These are phyloP conservation scores for Collybiopsis confluens DNA, from an alignment of 768 basidiomycete genomes.

Conservation along the genomic window DNA sequence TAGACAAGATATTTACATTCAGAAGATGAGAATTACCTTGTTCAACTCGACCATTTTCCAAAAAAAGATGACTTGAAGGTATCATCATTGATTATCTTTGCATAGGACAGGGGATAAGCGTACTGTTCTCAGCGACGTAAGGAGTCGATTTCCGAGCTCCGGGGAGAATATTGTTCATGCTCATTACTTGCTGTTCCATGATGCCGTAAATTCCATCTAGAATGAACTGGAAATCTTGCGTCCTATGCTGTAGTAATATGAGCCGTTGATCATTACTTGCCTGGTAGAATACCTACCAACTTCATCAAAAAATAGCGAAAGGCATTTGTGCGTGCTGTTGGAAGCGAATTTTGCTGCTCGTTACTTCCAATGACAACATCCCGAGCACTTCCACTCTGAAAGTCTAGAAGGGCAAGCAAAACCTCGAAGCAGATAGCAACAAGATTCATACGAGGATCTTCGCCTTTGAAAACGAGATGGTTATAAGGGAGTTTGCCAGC, in stretches of 20 bases:
- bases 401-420: conserved; percentile 72
- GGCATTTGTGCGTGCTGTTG: conserved; percentile 72
- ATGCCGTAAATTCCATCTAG: conserved; percentile 65
- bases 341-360: conserved; percentile 40
- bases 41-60: conserved; percentile 95
- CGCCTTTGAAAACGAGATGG: conserved; percentile 86
- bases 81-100: neutral
- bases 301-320: conserved; percentile 93
- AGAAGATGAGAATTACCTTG: conserved; percentile 50
- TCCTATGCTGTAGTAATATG: conserved; percentile 62
- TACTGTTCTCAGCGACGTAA: conserved; percentile 79
- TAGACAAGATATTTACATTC: neutral
- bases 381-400: conserved; percentile 71
- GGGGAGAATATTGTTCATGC: conserved; percentile 71
- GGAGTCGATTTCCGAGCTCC: conserved; percentile 82
- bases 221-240: conserved; percentile 85
- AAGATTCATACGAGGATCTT: conserved; percentile 70
- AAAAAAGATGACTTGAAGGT: conserved; percentile 60
- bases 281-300: conserved; percentile 45
- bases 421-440: conserved; percentile 75
- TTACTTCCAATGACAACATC: conserved; percentile 41
- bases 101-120: conserved; percentile 22
- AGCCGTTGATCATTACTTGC: conserved; percentile 6
- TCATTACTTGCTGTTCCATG: conserved; percentile 71
- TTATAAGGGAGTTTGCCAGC: conserved; percentile 84